Conservation (phyloP, 768 basidiomycete genomes). For the Boletus insuetus region DNA sequence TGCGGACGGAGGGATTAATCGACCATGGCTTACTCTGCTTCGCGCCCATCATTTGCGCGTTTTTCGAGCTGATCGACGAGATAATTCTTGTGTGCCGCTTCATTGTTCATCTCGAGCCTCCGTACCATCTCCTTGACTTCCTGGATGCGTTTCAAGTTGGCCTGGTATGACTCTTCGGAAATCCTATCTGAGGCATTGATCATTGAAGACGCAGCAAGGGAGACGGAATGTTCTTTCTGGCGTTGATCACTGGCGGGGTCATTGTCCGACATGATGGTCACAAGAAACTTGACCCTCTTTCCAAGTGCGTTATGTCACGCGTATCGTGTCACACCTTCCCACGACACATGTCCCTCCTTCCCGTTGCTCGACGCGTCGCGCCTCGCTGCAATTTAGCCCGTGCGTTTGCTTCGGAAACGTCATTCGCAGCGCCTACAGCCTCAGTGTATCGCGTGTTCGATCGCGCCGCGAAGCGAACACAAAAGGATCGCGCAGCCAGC, state of each 20-base stretch:
- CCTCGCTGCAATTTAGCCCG: constrained; percentile 27
- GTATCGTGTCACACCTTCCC: constrained; percentile 18
- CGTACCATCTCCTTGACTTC: constrained; percentile 29
- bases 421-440: constrained; percentile 38
- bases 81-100: constrained; percentile 38
- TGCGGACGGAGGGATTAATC: neutral
- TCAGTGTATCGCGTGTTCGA: constrained; percentile 82
- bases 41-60: constrained; percentile 41
- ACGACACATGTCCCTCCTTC: constrained; percentile 14
- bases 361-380: neutral
- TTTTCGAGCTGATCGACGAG: constrained; percentile 33
- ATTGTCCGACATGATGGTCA: constrained; percentile 18
- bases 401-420: constrained; percentile 48
- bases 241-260: constrained; percentile 7
- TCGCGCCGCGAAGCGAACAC: constrained; percentile 68
- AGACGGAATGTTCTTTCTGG: constrained; percentile 10
- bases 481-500: constrained; percentile 71
- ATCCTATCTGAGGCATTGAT: constrained; percentile 22
- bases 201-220: constrained; percentile 25
- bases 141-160: constrained; percentile 24
- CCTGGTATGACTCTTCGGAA: constrained; percentile 20
- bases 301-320: constrained; percentile 11
- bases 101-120: constrained; percentile 38
- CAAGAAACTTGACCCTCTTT: neutral
- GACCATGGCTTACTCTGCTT: constrained; percentile 40